Evolutionary conservation across 139 green algal genomes (phyloP).

Genomic region (Micractinium sp.): DNA sequence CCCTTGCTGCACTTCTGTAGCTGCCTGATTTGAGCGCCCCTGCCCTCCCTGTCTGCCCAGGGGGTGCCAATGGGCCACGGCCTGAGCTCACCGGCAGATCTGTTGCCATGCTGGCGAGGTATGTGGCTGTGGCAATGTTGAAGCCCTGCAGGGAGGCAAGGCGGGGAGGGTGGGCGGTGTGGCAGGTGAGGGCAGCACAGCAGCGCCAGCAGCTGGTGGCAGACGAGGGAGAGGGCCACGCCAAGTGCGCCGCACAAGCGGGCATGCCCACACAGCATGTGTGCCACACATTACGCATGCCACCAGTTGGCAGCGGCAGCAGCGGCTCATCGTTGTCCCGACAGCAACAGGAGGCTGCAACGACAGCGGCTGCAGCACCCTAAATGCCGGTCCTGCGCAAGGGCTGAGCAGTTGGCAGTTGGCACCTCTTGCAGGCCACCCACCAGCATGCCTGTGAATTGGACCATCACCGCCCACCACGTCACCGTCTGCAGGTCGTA

Average conservation of each 20-base stretch:
- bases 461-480: neutral
- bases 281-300: neutral
- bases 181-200: too few relatives aligned
- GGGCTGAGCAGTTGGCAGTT: too few relatives aligned
- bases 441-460: slow-evolving; percentile 4
- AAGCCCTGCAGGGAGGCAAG: neutral
- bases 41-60: neutral
- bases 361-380: too few relatives aligned
- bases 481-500: neutral
- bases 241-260: too few relatives aligned
- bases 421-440: neutral
- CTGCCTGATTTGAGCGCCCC: neutral
- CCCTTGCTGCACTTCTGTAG: neutral
- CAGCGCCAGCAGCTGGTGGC: neutral
- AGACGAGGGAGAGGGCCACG: neutral
- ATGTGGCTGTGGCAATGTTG: neutral
- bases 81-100: neutral
- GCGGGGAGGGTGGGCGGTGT: neutral
- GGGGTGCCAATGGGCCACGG: neutral
- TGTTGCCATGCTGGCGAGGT: neutral
- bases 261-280: too few relatives aligned
- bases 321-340: too few relatives aligned
- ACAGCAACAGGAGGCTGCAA: too few relatives aligned
- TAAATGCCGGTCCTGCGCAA: too few relatives aligned
- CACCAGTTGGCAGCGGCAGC: neutral